Percentiles rank a stretch among this genome's conserved stretches.
Evolutionary conservation across 306 rosid genomes (phyloP).

Genomic region (Pterocarpus santalinus): DNA sequence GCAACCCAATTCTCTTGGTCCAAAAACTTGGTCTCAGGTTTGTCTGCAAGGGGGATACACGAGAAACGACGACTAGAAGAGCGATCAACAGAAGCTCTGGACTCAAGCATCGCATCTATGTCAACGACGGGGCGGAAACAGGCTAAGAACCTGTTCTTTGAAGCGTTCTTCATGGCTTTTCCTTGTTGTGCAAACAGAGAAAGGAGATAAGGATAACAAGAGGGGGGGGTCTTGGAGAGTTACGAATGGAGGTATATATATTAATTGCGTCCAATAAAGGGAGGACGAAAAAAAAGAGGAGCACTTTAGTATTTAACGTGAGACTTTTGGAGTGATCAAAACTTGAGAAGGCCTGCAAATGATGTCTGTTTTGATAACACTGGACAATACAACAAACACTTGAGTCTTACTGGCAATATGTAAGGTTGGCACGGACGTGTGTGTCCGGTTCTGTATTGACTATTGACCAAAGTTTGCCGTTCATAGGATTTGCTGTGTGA

Average conservation of each 20-base stretch:
- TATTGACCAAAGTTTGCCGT: conserved; percentile 9
- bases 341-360: conserved; percentile 14
- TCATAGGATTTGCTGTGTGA: neutral
- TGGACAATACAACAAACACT: neutral
- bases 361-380: neutral
- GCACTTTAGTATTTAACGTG: neutral
- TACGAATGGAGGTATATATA: neutral
- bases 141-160: conserved; percentile 68
- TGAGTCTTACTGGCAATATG: neutral
- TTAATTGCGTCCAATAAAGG: neutral
- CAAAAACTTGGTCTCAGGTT: conserved; percentile 22
- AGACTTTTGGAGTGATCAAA: neutral
- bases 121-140: conserved; percentile 78
- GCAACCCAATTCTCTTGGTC: conserved; percentile 26
- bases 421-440: neutral
- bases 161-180: conserved; percentile 59
- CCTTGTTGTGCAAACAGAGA: neutral
- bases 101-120: conserved; percentile 54
- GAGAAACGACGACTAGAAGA: conserved; percentile 46
- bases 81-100: conserved; percentile 24
- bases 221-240: conserved; percentile 32
- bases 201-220: neutral
- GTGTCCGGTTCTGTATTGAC: neutral
- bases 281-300: conserved; percentile 15
- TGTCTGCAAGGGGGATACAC: conserved; percentile 28